These are phyloP conservation scores for Podospora pseudopauciseta DNA, from an alignment of 495 filamentous ascomycete genomes.

Conservation along the genomic window DNA sequence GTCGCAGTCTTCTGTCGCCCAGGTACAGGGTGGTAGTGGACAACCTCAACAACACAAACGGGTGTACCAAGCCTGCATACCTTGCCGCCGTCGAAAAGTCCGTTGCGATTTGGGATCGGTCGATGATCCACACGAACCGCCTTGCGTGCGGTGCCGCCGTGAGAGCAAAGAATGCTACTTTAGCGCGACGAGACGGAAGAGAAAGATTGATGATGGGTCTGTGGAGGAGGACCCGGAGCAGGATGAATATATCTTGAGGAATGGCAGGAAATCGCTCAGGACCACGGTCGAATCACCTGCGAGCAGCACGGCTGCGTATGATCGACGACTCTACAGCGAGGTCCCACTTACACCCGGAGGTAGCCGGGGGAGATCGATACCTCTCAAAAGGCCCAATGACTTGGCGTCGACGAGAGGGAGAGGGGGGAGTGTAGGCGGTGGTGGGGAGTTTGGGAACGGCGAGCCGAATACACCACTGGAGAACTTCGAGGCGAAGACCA, in stretches of 20 bases:
- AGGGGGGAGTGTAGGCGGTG: constrained; percentile 33
- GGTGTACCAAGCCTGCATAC: constrained; percentile 85
- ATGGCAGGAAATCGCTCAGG: constrained; percentile 51
- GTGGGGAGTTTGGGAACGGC: constrained; percentile 39
- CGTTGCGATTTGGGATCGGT: constrained; percentile 92
- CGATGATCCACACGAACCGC: constrained; percentile 89
- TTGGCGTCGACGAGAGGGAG: constrained; percentile 26
- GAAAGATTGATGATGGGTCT: constrained; percentile 66
- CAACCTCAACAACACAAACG: constrained; percentile 56
- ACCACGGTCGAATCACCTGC: constrained; percentile 36
- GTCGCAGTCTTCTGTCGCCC: constrained; percentile 14
- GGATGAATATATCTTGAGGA: constrained; percentile 53
- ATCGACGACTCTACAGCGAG: constrained; percentile 44
- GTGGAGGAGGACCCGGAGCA: constrained; percentile 51
- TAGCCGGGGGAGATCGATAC: constrained; percentile 54
- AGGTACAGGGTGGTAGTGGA: not conserved
- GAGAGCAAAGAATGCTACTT: constrained; percentile 96
- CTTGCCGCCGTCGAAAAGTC: constrained; percentile 86
- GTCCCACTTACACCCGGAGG: constrained; percentile 61
- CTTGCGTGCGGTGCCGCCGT: constrained; percentile 87
- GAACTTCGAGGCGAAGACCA: constrained; percentile 58
- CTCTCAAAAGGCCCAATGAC: constrained; percentile 50
- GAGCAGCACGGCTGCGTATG: constrained; percentile 21
- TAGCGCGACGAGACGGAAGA: constrained; percentile 90
- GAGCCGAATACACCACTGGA: constrained; percentile 47